phyloP scores from a whole-genome alignment of 768 basidiomycete genomes.

The Lactarius psammicola region DNA sequence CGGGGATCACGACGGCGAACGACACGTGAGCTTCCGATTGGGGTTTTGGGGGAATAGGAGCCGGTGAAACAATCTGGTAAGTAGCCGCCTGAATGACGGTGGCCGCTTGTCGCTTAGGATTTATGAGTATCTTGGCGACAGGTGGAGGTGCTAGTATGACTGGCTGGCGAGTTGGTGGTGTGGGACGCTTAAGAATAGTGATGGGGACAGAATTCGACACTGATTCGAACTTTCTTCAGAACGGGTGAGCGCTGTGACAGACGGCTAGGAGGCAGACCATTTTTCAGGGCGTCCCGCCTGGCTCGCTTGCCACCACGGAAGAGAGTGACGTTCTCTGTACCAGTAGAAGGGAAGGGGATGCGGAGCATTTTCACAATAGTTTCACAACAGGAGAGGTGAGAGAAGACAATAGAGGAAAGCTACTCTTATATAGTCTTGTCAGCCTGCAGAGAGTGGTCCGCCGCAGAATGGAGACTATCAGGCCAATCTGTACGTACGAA shows the following conservation, averaged over 20 bases:
- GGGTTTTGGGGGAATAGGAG: background rate
- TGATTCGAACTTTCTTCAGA: background rate
- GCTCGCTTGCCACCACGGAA: constrained; percentile 1
- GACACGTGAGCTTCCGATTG: background rate
- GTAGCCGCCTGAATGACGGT: too few species aligned
- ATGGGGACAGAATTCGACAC: background rate
- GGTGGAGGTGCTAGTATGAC: background rate
- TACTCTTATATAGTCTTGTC: too few species aligned
- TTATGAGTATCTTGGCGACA: background rate
- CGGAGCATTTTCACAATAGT: background rate
- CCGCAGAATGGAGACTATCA: too few species aligned
- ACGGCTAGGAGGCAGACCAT: constrained; percentile 4
- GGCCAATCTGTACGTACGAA: too few species aligned
- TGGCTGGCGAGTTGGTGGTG: background rate
- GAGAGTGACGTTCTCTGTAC: background rate
- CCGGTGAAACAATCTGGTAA: background rate
- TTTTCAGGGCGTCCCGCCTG: background rate
- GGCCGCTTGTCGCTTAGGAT: background rate
- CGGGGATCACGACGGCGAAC: background rate
- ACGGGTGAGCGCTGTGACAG: background rate
- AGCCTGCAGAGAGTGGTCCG: background rate
- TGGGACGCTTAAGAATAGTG: background rate
- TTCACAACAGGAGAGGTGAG: background rate
- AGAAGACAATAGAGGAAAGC: too few species aligned
- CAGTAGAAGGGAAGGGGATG: background rate